These are phyloP conservation scores for Ascochyta fabae DNA, from an alignment of 2,329 filamentous ascomycete species.

Conservation along the genomic window DNA sequence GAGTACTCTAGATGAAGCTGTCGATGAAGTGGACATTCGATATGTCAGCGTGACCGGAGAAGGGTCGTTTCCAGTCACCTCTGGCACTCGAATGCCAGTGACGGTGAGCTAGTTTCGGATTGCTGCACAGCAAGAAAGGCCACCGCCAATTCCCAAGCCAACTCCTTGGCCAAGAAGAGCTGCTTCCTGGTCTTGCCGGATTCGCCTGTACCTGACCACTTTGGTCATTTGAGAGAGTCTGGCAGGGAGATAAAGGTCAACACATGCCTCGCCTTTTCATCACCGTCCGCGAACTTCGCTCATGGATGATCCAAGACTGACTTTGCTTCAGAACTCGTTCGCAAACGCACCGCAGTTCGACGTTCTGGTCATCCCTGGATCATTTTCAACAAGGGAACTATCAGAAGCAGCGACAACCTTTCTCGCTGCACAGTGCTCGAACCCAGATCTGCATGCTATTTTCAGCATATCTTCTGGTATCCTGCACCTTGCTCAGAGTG, in stretches of 20 bases:
- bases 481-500: slow-evolving; percentile 36
- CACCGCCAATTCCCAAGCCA: slow-evolving; percentile 25
- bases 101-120: slow-evolving; percentile 47
- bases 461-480: slow-evolving; percentile 45
- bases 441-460: slow-evolving; percentile 33
- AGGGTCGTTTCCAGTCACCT: slow-evolving; percentile 45
- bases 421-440: slow-evolving; percentile 35
- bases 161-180: slow-evolving; percentile 42
- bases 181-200: slow-evolving; percentile 43
- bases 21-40: slow-evolving; percentile 48
- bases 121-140: slow-evolving; percentile 33
- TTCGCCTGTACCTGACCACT: slow-evolving; percentile 40
- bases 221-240: slow-evolving; percentile 43
- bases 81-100: slow-evolving; percentile 45
- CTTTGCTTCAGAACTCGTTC: slow-evolving; percentile 40
- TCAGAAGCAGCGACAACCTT: slow-evolving; percentile 34
- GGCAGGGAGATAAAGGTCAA: slow-evolving; percentile 49
- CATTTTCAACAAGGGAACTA: slow-evolving; percentile 33
- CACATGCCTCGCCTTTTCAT: slow-evolving; percentile 25
- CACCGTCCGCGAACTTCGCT: slow-evolving; percentile 7
- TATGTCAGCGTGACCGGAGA: slow-evolving; percentile 48
- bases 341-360: slow-evolving; percentile 45
- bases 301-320: slow-evolving; percentile 23
- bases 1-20: slow-evolving; percentile 36
- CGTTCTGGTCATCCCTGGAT: slow-evolving; percentile 44